phyloP scores from a whole-genome alignment of 1,139 yeast genomes.

The Magnusiomyces tetraspermus region DNA sequence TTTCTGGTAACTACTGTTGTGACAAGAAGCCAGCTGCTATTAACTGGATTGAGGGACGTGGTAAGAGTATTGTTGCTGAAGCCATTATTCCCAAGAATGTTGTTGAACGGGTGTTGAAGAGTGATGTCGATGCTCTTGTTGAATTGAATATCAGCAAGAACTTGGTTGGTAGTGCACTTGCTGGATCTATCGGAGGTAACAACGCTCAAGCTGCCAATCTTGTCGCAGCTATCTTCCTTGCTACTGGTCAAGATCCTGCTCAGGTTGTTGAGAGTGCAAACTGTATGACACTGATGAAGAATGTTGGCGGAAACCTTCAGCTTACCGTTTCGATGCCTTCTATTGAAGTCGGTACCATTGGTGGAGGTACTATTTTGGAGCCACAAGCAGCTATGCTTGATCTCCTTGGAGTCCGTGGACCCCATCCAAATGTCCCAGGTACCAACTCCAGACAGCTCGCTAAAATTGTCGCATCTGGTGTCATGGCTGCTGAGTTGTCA shows the following conservation, averaged over 20 bases:
- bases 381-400: slow-evolving; percentile 97
- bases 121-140: slow-evolving; percentile 86
- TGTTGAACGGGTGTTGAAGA: slow-evolving; percentile 73
- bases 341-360: slow-evolving; percentile 97
- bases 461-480: slow-evolving; percentile 88
- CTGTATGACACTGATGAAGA: slow-evolving; percentile 92
- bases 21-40: slow-evolving; percentile 98
- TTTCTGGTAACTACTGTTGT: slow-evolving; percentile 94
- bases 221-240: slow-evolving; percentile 86
- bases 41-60: slow-evolving; percentile 99
- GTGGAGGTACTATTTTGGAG: slow-evolving; percentile 96
- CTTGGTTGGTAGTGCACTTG: slow-evolving; percentile 95
- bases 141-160: slow-evolving; percentile 84
- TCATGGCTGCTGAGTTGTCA: slow-evolving; percentile 92
- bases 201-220: slow-evolving; percentile 97
- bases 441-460: slow-evolving; percentile 92
- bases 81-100: slow-evolving; percentile 78
- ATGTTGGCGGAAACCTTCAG: slow-evolving; percentile 68
- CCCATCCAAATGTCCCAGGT: slow-evolving; percentile 90
- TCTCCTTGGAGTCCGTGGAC: slow-evolving; percentile 88
- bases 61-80: slow-evolving; percentile 97
- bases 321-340: slow-evolving; percentile 98
- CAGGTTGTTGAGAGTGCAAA: slow-evolving; percentile 96
- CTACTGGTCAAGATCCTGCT: slow-evolving; percentile 98
- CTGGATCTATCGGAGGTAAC: slow-evolving; percentile 96